Evolutionary conservation across 768 basidiomycete genomes (phyloP), one percentile per base, ranked within the genome.

Genomic region (Trametes cingulata): DNA sequence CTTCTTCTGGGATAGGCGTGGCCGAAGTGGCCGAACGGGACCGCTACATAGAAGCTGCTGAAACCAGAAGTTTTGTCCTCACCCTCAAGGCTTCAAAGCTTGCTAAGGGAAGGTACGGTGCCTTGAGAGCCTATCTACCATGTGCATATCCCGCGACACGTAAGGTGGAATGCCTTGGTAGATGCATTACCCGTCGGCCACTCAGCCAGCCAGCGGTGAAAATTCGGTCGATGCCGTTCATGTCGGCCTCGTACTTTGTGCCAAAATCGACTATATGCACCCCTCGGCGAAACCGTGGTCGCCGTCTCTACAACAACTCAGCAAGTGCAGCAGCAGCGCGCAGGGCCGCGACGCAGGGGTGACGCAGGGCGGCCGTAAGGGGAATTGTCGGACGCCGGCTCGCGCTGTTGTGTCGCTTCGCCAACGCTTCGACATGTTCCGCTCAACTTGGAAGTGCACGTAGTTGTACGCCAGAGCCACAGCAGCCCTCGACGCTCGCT

Each of bases 371-470:
- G 43, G 17, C 47, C 48, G 41, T 49, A 61, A 50, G 60, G 60
- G 50, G 60, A 61, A 61, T 37, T 15, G 33, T 55, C 60, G 60
- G 60, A 22, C 25, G 25, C 39, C 29, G 53, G 13, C 14, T n/a
- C 22, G 17, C 15, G 29, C 9, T 19, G 20, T 60, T 39, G 46
- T 15, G 14, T 25, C 5, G 47, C 52, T 61, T 61, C 60, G 39
- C 35, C 25, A 22, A 49, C 33, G 53, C 52, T 54, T 57, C 56
- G 19, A 47, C n/a, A 29, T 39, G 46, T 54, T 60, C 59, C 52
- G 59, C 59, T 61, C 53, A 49, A 61, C 40, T 61, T 55, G 60
- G 60, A 61, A 61, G 59, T 60, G 51, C 51, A 47, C 37, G 60
- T 61, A 45, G 53, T 55, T 55, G 10, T 45, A 42, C 22, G 42